Conservation (phyloP, 805 yeast species). For the Myxozyma geophila region DNA sequence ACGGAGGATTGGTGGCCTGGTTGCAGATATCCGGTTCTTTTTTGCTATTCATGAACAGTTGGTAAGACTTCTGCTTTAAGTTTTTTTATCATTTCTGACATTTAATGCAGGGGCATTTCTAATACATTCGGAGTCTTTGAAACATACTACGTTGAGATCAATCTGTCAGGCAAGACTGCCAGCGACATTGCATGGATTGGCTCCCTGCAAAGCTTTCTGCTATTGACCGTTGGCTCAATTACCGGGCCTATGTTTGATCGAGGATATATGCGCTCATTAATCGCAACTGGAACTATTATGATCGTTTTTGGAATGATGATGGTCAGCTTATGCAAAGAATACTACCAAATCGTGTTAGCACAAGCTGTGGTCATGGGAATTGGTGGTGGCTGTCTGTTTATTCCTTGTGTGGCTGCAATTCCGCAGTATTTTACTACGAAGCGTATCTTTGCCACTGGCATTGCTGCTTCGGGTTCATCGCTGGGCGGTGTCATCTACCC, state of each 20-base stretch:
- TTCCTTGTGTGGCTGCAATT: constrained; percentile 52
- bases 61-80: constrained; percentile 10
- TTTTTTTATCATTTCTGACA: not conserved
- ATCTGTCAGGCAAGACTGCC: constrained; percentile 37
- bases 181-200: constrained; percentile 46
- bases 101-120: constrained; percentile 51
- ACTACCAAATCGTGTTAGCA: constrained; percentile 58
- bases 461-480: constrained; percentile 57
- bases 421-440: constrained; percentile 53
- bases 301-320: constrained; percentile 44
- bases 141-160: constrained; percentile 37
- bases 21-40: constrained; percentile 31
- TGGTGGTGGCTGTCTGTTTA: constrained; percentile 51
- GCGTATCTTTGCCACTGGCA: constrained; percentile 53
- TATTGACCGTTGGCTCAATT: constrained; percentile 38
- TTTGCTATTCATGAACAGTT: constrained; percentile 25
- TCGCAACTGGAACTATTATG: constrained; percentile 36
- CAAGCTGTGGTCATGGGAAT: constrained; percentile 57
- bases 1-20: constrained; percentile 33
- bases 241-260: constrained; percentile 43
- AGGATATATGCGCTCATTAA: constrained; percentile 39
- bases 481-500: constrained; percentile 58
- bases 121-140: constrained; percentile 40
- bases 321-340: constrained; percentile 46
- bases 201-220: constrained; percentile 42